A percentile compares a stretch with the other conserved stretches of the same genome.
Evolutionary conservation across 1,284 basidiomycete genomes (phyloP).

Genomic region (Cutaneotrichosporon arboriforme): DNA sequence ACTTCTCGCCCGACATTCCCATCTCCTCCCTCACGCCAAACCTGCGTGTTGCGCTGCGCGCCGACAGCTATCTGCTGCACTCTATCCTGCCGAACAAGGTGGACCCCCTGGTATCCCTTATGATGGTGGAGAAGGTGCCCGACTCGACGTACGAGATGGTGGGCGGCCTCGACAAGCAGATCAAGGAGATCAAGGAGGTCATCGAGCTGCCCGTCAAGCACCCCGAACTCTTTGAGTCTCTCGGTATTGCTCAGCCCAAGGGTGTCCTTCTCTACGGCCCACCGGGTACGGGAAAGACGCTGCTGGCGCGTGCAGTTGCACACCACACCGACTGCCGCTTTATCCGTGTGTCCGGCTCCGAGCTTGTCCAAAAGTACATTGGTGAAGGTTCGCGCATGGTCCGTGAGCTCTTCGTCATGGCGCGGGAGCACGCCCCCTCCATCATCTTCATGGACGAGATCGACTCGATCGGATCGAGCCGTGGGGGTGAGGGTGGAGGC

Average conservation of each 20-base stretch:
- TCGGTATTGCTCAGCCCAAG: slow-evolving; percentile 97
- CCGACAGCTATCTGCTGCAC: slow-evolving; percentile 91
- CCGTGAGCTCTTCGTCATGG: slow-evolving; percentile 97
- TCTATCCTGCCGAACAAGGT: slow-evolving; percentile 93
- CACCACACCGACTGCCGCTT: slow-evolving; percentile 99
- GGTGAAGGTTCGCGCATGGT: slow-evolving; percentile 97
- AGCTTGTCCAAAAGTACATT: slow-evolving; percentile 98
- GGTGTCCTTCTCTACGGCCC: slow-evolving; percentile 94
- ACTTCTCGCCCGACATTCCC: slow-evolving; percentile 85
- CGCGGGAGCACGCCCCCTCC: slow-evolving; percentile 94
- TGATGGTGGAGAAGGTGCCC: slow-evolving; percentile 99
- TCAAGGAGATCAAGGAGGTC: slow-evolving; percentile 99
- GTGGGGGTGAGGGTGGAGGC: slow-evolving; percentile 81
- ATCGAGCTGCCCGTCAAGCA: slow-evolving; percentile 98
- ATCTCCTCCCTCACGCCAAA: slow-evolving; percentile 73
- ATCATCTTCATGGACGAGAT: slow-evolving; percentile 99
- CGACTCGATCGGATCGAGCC: slow-evolving; percentile 90
- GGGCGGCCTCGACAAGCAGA: slow-evolving; percentile 94
- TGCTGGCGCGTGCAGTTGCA: slow-evolving; percentile 87
- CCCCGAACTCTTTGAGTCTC: slow-evolving; percentile 91
- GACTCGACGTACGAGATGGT: slow-evolving; percentile 99
- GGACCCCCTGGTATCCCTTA: slow-evolving; percentile 88
- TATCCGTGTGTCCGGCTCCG: slow-evolving; percentile 90
- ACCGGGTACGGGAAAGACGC: slow-evolving; percentile 93
- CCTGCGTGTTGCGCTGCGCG: slow-evolving; percentile 88